Evolutionary conservation across 2,329 filamentous ascomycete genomes (phyloP).

Genomic region (Pseudocercospora crystallina): DNA sequence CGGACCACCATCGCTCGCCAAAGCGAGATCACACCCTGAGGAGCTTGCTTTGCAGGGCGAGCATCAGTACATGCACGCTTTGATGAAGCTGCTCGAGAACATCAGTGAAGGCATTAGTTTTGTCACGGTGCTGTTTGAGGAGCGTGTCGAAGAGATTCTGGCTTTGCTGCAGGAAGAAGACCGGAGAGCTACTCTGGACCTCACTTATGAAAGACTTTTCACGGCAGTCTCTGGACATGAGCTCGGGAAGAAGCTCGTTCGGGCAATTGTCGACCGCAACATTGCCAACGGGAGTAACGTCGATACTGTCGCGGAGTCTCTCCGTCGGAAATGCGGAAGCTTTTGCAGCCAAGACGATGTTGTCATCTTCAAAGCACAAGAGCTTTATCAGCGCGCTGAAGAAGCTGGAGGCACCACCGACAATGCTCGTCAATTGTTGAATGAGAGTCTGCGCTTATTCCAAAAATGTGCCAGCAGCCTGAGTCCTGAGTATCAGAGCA

Average conservation of each 20-base stretch:
- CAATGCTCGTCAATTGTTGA: conserved; percentile 73
- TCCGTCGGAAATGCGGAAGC: conserved; percentile 86
- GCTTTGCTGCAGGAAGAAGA: conserved; percentile 69
- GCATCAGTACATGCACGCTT: conserved; percentile 83
- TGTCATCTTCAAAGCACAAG: conserved; percentile 96
- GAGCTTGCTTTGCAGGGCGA: conserved; percentile 91
- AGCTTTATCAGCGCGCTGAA: conserved; percentile 83
- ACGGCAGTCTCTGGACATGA: conserved; percentile 76
- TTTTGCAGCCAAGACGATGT: conserved; percentile 98
- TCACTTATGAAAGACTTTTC: conserved; percentile 89
- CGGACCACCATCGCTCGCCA: conserved; percentile 81
- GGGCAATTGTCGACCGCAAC: conserved; percentile 96
- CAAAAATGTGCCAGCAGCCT: conserved; percentile 83
- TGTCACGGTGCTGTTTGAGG: conserved; percentile 89
- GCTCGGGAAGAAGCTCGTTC: conserved; percentile 89
- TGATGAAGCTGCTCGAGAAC: conserved; percentile 81
- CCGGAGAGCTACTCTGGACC: conserved; percentile 66
- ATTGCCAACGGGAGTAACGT: conserved; percentile 97
- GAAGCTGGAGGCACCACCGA: conserved; percentile 76
- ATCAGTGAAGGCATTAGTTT: conserved; percentile 97
- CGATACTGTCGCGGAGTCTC: conserved; percentile 93
- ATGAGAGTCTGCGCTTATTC: conserved; percentile 86
- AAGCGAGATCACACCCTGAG: conserved; percentile 78
- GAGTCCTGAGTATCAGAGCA: conserved; percentile 70
- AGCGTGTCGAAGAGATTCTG: conserved; percentile 86